Evolutionary conservation across 2,329 filamentous ascomycete species (phyloP).

Genomic region (Paracoccidioides brasiliensis): DNA sequence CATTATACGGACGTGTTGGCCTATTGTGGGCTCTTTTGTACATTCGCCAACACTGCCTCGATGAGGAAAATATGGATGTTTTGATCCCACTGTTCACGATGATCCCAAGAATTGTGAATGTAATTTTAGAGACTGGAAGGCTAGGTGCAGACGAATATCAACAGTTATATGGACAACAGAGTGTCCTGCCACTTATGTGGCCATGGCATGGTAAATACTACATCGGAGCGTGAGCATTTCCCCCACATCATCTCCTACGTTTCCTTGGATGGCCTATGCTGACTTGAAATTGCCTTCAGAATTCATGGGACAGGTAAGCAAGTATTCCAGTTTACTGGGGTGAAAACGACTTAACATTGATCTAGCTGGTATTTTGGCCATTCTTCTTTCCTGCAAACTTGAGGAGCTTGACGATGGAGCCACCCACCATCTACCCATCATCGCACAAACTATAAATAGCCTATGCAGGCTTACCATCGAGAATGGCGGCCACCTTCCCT

Average conservation of each 20-base stretch:
- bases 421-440: constrained; percentile 17
- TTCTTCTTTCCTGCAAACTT: constrained; percentile 23
- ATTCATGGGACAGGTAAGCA: constrained; percentile 15
- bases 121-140: constrained; percentile 23
- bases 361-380: constrained; percentile 25
- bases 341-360: not conserved
- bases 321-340: not conserved
- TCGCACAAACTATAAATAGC: constrained; percentile 25
- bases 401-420: constrained; percentile 18
- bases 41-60: constrained; percentile 17
- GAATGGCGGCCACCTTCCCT: constrained; percentile 27
- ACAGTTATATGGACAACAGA: constrained; percentile 18
- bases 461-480: constrained; percentile 25
- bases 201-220: constrained; percentile 24
- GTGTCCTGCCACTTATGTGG: constrained; percentile 30
- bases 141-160: constrained; percentile 20
- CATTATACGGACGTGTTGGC: constrained; percentile 28
- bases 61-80: constrained; percentile 11
- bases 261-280: constrained; percentile 15
- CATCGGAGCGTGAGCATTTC: constrained; percentile 28
- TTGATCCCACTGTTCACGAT: constrained; percentile 17
- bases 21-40: constrained; percentile 26
- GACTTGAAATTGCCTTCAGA: constrained; percentile 2
- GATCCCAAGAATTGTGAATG: constrained; percentile 21
- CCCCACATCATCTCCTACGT: constrained; percentile 7